Evolutionary conservation across 1,284 basidiomycete genomes (phyloP), one percentile per base, ranked within the genome.

Genomic region (Puccinia triticina): DNA sequence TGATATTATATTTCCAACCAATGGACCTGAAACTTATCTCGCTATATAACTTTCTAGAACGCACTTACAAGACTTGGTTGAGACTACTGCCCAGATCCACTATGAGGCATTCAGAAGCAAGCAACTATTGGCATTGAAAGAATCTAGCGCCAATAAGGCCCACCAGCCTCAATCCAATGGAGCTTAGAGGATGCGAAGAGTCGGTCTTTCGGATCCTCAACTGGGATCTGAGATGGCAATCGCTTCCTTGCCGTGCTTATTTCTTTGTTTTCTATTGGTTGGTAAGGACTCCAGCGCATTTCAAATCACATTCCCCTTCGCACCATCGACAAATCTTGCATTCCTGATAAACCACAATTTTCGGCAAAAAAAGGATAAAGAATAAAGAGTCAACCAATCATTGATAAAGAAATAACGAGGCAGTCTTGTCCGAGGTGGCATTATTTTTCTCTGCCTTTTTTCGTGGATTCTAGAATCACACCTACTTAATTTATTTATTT

Each of bases 21-120:
- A 32, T 34, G 18, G 50, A 26, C 29, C 7, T 26, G 40, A 10
- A 21, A 7, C 71, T 14, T 37, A 77, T 82, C 18, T 69, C 18
- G 10, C 21, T 37, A 1, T 37, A 40, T 48, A n/a, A n/a, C n/a
- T 83, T 77, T 43, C 66, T 64, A 93, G 95, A 88, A 96, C 96
- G 46, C 96, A 99, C 88, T 89, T 99, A 86, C 97, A 99, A 88
- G 97, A 99, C 87, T 89, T 99, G 85, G 98, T 99, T 87, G 96
- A 99, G 90, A 98, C 96, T 80, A 99, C 96, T 2, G 94, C 96
- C 11, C 94, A 96, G 88, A 97, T 97, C 87, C 97, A 99, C 89
- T 99, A 99, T 88, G 97, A 99, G 90, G 95, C 96, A 11, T 99
- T 99, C 93, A 92, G 96, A 85, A 96, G 94, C 86, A 98, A 98